These are phyloP conservation scores for Colletotrichum siamense DNA, from an alignment of 2,329 filamentous ascomycete genomes.

Conservation along the genomic window DNA sequence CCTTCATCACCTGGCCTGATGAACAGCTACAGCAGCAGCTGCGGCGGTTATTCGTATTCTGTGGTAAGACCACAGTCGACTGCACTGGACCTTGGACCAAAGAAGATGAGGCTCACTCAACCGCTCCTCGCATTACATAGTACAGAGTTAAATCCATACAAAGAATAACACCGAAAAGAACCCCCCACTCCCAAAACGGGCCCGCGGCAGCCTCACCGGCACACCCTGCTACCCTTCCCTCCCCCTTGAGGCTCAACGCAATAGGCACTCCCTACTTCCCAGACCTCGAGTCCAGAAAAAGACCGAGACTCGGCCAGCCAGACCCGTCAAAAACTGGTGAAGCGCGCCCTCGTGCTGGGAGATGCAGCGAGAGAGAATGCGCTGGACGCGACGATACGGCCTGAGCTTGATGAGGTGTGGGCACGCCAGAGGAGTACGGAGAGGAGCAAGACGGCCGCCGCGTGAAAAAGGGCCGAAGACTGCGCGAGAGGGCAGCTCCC, in stretches of 20 bases:
- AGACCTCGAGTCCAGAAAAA: constrained; percentile 4
- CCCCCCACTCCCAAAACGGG: neutral
- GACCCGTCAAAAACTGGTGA: neutral
- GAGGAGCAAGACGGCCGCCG: neutral
- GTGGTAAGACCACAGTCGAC: accelerated
- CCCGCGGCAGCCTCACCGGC: neutral
- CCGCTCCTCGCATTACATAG: neutral
- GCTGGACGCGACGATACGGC: neutral
- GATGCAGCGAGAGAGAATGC: neutral
- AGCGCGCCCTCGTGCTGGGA: neutral
- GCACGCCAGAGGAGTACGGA: neutral
- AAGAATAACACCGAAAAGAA: neutral
- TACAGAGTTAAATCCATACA: neutral
- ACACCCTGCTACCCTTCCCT: neutral
- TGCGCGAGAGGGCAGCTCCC: neutral
- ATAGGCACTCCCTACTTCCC: neutral
- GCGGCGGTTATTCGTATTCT: neutral
- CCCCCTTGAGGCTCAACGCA: neutral
- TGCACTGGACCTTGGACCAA: neutral
- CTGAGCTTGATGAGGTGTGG: neutral
- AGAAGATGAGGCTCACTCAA: neutral
- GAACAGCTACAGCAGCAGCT: neutral
- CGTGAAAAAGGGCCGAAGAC: constrained; percentile 2
- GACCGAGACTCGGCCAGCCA: constrained; percentile 16
- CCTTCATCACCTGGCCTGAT: neutral